Conservation (phyloP, 306 rosid species). For the Lablab purpureus region DNA sequence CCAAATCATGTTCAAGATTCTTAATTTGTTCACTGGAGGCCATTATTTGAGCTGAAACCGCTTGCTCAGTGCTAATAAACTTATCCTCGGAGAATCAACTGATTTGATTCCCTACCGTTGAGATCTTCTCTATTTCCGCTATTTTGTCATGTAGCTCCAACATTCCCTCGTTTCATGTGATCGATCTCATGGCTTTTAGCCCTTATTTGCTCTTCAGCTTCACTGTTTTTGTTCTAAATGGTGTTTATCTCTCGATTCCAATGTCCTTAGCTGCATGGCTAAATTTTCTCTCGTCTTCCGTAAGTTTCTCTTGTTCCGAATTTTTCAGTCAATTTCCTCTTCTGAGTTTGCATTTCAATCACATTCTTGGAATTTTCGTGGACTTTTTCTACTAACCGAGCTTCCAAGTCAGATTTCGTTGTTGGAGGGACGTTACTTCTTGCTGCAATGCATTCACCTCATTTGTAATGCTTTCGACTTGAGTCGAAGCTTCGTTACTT, state of each 20-base stretch:
- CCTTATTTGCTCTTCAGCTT: conserved; percentile 46
- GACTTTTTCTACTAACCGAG: conserved; percentile 58
- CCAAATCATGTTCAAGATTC: conserved; percentile 58
- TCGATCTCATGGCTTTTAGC: conserved; percentile 47
- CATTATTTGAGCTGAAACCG: conserved; percentile 38
- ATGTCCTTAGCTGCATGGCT: conserved; percentile 48
- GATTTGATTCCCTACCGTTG: conserved; percentile 49
- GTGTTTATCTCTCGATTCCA: conserved; percentile 57
- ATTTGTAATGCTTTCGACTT: conserved; percentile 56
- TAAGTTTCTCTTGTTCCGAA: conserved; percentile 56
- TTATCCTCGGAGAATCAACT: conserved; percentile 46
- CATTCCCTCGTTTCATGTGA: conserved; percentile 56
- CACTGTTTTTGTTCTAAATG: conserved; percentile 31
- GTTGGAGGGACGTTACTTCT: conserved; percentile 61
- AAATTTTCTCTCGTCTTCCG: conserved; percentile 65
- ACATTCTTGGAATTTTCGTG: conserved; percentile 56
- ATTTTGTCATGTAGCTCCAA: conserved; percentile 44
- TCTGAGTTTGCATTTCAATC: conserved; percentile 65
- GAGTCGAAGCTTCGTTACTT: conserved; percentile 67
- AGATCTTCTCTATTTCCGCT: conserved; percentile 48
- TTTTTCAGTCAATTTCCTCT: conserved; percentile 67
- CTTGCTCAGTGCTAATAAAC: conserved; percentile 42
- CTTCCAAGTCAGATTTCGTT: conserved; percentile 64
- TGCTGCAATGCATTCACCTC: conserved; percentile 66
- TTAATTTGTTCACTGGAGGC: conserved; percentile 50